Evolutionary conservation across 768 basidiomycete genomes (phyloP), one percentile per base, ranked within the genome.

Genomic region (Mycena galopus): DNA sequence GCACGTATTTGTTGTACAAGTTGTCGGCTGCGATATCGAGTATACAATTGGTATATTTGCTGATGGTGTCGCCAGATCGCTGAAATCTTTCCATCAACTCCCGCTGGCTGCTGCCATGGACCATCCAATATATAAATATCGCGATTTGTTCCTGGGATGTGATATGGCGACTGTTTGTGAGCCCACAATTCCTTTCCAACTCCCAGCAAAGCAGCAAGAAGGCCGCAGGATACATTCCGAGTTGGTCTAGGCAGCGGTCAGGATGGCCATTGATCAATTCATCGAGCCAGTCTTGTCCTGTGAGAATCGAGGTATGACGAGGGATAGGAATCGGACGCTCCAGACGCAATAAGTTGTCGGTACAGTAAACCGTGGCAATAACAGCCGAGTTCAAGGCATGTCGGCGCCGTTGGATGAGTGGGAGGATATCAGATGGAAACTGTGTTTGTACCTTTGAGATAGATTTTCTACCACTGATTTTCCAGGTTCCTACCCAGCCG

Each of bases 71-170:
- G 1, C 47, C 47, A 10, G 62, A 63, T 1, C 47, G 44, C 21
- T 63, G 62, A 32, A 63, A 63, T 4, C 62, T 5, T 9, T 63
- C 62, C n/a, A 23, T 4, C n/a, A 63, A 33, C 30, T 63, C 62
- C 4, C 62, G 25, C 11, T 63, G 62, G 12, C 62, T 63, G 32
- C 62, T 51, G 1, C 62, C 62, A 32, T 63, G 62, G 1, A 63
- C 62, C 60, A 61, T 44, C 60, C 60, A 61, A 32, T 61, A 61
- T 16, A 47, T 27, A 21, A 61, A 47, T 19, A 44, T 44, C 3
- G 39, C 60, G 0, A 47, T 14, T 27, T 61, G 60, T 8, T 61
- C 60, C 27, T 61, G 60, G 7, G 60, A 1, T 6, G 60, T 37
- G 6, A 61, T 19, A n/a, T 4, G 30, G 0, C 29, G 14, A 19